Evolutionary conservation across 805 yeast species (phyloP).

Genomic region (Hanseniaspora mollemarum): DNA sequence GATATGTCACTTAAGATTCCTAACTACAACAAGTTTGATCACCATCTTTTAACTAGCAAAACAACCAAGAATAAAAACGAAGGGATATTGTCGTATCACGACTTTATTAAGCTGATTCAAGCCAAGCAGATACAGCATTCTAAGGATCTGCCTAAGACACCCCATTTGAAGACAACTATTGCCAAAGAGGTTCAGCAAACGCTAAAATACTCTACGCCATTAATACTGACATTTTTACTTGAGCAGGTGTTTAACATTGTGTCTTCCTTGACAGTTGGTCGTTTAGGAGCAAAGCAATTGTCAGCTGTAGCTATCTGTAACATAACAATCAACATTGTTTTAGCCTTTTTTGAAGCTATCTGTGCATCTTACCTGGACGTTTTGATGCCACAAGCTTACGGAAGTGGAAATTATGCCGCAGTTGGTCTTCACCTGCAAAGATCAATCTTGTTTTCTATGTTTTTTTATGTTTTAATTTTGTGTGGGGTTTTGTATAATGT

Average conservation of each 20-base stretch:
- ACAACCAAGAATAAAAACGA: slow-evolving; percentile 9
- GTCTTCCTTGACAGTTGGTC: slow-evolving; percentile 75
- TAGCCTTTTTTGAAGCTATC: slow-evolving; percentile 70
- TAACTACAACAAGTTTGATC: slow-evolving; percentile 13
- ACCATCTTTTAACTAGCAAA: slow-evolving; percentile 3
- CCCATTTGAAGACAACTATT: background rate
- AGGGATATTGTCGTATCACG: slow-evolving; percentile 2
- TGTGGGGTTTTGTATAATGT: slow-evolving; percentile 55
- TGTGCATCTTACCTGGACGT: slow-evolving; percentile 68
- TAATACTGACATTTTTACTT: slow-evolving; percentile 57
- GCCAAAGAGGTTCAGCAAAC: slow-evolving; percentile 8
- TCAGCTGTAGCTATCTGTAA: slow-evolving; percentile 77
- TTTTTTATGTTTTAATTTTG: slow-evolving; percentile 40
- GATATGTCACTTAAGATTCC: slow-evolving; percentile 3
- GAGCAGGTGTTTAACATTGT: slow-evolving; percentile 69
- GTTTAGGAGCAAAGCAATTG: slow-evolving; percentile 62
- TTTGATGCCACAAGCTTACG: slow-evolving; percentile 74
- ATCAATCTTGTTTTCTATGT: slow-evolving; percentile 52
- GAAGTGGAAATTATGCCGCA: slow-evolving; percentile 55
- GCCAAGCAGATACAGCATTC: background rate
- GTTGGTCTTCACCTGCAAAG: slow-evolving; percentile 70
- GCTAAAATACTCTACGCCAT: slow-evolving; percentile 37
- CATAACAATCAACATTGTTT: slow-evolving; percentile 72
- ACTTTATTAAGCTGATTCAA: slow-evolving; percentile 10
- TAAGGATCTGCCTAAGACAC: background rate